Evolutionary conservation across 2,329 filamentous ascomycete genomes (phyloP), one percentile per base, ranked within the genome.

Genomic region (Metarhizium robertsii): DNA sequence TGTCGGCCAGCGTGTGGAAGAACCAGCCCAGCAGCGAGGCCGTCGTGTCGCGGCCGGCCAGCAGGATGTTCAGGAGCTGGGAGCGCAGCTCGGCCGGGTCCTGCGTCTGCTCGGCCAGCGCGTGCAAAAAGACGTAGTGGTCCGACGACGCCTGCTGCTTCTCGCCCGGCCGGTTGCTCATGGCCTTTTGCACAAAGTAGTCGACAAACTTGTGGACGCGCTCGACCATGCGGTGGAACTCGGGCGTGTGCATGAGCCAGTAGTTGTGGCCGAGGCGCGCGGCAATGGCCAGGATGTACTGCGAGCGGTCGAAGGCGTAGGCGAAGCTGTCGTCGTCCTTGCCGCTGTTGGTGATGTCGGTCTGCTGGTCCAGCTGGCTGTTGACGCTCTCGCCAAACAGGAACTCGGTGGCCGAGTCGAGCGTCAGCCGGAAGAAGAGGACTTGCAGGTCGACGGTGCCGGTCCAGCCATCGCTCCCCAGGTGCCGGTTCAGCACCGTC

Each of bases 201-300:
- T 82, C 77, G 16, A 88, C 79, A 64, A 89, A 90, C 10, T 76
- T 68, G 64, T 90, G 82, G 67, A 90, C 79, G n/a, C 77, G 71
- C 36, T 79, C 76, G 53, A 88, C 84, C 11, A 85, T 80, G 55
- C 82, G 79, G 57, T 73, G 75, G 66, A 90, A 90, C 2, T 81
- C 79, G 52, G 80, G 73, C 2, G 83, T 69, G 38, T 73, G 71
- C 16, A 74, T 65, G 4, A 79, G 59, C 74, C 74, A 78, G 64
- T 76, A 77, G 53, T 73, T 64, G 50, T 71, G 70, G 6, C 69
- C 70, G 4, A 77, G 59, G 1, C 71, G 69, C 13, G 69, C 83
- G 61, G 88, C 87, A 16, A 75, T 70, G 55, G 74, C 66, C 73
- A 66, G 73, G 73, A 53, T 73, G 72, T 64, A 77, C 71, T 64